Conservation (phyloP, 345 rosid species). For the Arabidopsis arenosa region DNA sequence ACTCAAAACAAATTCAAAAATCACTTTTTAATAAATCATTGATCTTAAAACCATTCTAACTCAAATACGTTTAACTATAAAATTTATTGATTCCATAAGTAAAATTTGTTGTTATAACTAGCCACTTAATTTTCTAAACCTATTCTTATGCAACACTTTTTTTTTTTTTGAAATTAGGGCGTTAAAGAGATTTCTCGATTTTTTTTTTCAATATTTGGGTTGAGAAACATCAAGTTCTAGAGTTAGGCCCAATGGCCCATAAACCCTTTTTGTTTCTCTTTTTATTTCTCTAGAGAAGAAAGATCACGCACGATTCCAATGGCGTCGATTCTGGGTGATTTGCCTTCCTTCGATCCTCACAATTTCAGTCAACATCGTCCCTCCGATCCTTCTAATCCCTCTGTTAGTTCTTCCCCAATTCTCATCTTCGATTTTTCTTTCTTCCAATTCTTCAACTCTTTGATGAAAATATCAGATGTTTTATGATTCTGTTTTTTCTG, state of each 20-base stretch:
- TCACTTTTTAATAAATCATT: too few species aligned
- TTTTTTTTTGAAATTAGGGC: too few species aligned
- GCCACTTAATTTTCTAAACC: too few species aligned
- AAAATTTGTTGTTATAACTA: too few species aligned
- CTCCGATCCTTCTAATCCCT: constrained; percentile 80
- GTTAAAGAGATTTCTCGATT: too few species aligned
- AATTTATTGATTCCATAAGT: too few species aligned
- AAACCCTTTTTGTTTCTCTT: neutral
- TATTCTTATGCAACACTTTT: too few species aligned
- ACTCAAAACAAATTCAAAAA: too few species aligned
- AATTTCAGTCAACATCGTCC: constrained; percentile 91
- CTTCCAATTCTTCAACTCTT: neutral
- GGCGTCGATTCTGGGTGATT: constrained; percentile 79
- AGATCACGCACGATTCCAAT: constrained; percentile 40
- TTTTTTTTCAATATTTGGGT: neutral
- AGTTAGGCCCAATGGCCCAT: neutral
- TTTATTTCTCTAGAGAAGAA: neutral
- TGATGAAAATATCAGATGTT: neutral
- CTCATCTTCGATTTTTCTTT: neutral
- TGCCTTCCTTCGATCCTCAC: constrained; percentile 86
- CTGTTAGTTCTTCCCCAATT: constrained; percentile 51
- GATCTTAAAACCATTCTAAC: too few species aligned
- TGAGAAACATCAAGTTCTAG: neutral
- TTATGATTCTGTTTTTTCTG: neutral
- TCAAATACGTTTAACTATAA: neutral